These are phyloP conservation scores for Candida lessepsii DNA, from an alignment of 805 yeast species.

Conservation along the genomic window DNA sequence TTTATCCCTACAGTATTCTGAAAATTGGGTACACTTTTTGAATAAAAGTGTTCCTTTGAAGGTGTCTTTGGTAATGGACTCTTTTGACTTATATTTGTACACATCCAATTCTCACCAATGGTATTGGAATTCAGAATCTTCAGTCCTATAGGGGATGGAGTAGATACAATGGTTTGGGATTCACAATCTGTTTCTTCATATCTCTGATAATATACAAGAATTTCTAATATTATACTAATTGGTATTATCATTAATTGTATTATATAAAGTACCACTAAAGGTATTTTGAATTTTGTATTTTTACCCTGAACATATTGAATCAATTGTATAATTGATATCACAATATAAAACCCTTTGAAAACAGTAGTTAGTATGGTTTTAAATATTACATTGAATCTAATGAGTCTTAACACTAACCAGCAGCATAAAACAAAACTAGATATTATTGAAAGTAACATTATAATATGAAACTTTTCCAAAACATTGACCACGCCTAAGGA, in stretches of 20 bases:
- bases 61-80: background rate
- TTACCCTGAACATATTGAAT: slow-evolving; percentile 2
- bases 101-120: slow-evolving; percentile 16
- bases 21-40: slow-evolving; percentile 13
- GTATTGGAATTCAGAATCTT: slow-evolving; percentile 1
- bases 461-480: background rate
- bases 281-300: background rate
- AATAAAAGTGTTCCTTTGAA: slow-evolving; percentile 2
- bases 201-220: background rate
- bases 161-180: slow-evolving; percentile 2
- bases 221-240: slow-evolving; percentile 4
- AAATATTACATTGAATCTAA: slow-evolving; percentile 4
- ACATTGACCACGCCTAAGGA: slow-evolving; percentile 5
- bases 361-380: background rate
- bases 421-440: slow-evolving; percentile 11
- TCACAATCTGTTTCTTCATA: background rate
- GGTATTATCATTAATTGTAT: slow-evolving; percentile 9
- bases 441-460: slow-evolving; percentile 3
- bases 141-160: background rate
- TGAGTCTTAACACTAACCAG: slow-evolving; percentile 13
- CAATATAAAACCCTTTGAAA: slow-evolving; percentile 8
- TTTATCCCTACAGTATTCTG: too few species aligned
- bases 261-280: slow-evolving; percentile 8
- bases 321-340: slow-evolving; percentile 2
- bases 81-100: slow-evolving; percentile 7